A percentile compares a stretch with the other conserved stretches of the same genome.
These are phyloP conservation scores for Coprinellus aureogranulatus DNA, from an alignment of 768 basidiomycete species.

Conservation along the genomic window DNA sequence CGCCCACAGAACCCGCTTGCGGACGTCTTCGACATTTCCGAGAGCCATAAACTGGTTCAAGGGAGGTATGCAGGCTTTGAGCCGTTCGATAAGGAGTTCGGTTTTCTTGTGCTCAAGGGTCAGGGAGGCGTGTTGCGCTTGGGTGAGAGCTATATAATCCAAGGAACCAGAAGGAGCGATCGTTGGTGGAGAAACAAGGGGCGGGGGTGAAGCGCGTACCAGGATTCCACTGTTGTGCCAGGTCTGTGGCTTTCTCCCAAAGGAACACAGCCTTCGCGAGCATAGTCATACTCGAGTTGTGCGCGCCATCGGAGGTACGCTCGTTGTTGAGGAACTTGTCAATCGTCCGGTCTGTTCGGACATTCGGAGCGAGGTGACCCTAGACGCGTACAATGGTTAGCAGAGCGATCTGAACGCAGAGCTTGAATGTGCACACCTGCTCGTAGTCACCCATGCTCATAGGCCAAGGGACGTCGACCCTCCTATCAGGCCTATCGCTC, in stretches of 20 bases:
- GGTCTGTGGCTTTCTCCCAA: constrained; percentile 1
- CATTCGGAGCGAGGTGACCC: constrained; percentile 4
- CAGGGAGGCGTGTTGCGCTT: neutral
- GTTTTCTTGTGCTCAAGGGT: neutral
- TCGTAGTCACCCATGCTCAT: constrained; percentile 34
- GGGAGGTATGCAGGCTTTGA: constrained; percentile 6
- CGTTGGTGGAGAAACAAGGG: neutral
- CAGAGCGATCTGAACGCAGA: neutral
- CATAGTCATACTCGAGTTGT: neutral
- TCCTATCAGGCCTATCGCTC: constrained; percentile 9
- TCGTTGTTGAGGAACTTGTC: neutral
- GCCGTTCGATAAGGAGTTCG: neutral
- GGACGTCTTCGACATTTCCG: constrained; percentile 1
- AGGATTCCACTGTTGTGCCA: neutral
- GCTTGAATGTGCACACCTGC: constrained; percentile 18
- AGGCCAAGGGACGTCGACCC: constrained; percentile 39
- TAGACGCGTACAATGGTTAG: neutral
- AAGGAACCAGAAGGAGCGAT: neutral
- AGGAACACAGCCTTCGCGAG: constrained; percentile 6
- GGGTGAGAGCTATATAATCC: constrained; percentile 2
- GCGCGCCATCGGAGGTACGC: neutral
- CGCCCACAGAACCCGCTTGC: constrained; percentile 2
- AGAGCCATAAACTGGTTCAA: neutral
- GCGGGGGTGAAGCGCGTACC: neutral
- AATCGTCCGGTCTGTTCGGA: neutral